Base-by-base conservation (phyloP, 805 yeast genomes). In the Candida hungchunana region DNA sequence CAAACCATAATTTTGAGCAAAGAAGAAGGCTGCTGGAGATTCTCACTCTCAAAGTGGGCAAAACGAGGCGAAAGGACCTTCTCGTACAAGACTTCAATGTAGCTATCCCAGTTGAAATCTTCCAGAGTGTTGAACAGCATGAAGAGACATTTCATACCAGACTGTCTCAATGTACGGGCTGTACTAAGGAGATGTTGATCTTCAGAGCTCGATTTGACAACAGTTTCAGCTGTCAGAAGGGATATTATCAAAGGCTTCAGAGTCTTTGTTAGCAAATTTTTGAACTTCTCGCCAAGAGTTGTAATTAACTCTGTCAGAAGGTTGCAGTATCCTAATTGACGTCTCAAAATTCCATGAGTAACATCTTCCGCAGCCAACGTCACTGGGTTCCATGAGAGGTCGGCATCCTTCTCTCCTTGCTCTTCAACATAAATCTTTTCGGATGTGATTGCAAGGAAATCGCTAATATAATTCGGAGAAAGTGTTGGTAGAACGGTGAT, bases 1-100 rank as follows among this genome's bases (percentile, higher is more conserved):
- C 71, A 62, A 6, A 75, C 59, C 50, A 90, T 71, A 8, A 87
- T 54, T 37, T 67, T 74, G 74, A 89, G 62, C 29, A 90, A 55
- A 0, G 95, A 72, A 0, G 97, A 87, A 1, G 90, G 80, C 50
- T 82, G 87, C 53, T 87, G 94, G 21, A 82, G 64, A 55, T 90
- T 93, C 50, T 83, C 95, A 26, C 63, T 70, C 4, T 81, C 81
- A 58, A 90, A 90, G 10, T 69, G 64, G 1, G 42, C 64, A 47
- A 93, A 64, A 51, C 94, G 73, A 7, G 95, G 88, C 15, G 56
- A 49, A 11, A 90, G 63, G 16, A 87, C 64, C 17, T 63, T 53
- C 4, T 59, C 54, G 50, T 73, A 82, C 10, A 93, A 72, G 2
- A 59, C 47, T 11, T 63, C 62, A 14, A 74, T 67, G 43, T 69